Evolutionary conservation across 23 red algal genomes (phyloP).

Genomic region (Cyanidiococcus yangmingshanensis): DNA sequence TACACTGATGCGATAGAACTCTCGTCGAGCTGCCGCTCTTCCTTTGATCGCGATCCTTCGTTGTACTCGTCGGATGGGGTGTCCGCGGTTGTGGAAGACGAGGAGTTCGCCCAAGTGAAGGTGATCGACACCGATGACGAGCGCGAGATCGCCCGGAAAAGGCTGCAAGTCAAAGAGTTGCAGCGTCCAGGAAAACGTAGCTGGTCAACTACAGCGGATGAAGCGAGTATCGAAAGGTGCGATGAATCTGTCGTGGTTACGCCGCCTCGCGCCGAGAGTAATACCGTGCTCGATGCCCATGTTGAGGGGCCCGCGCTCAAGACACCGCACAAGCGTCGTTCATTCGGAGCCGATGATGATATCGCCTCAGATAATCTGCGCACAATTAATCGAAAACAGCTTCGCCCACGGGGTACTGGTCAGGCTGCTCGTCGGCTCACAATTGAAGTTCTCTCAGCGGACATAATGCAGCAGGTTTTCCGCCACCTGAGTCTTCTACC

Average conservation of each 20-base stretch:
- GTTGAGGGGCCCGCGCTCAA: background rate
- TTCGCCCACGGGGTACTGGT: background rate
- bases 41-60: background rate
- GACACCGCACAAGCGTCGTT: conserved; percentile 12
- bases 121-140: conserved; percentile 13
- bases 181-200: background rate
- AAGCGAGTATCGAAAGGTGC: background rate
- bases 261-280: background rate
- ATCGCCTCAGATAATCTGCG: background rate
- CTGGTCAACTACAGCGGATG: background rate
- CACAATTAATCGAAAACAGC: background rate
- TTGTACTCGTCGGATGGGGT: background rate
- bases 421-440: conserved; percentile 10
- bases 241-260: background rate
- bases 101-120: background rate
- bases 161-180: background rate
- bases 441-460: background rate
- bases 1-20: background rate
- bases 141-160: background rate
- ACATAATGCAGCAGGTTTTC: background rate
- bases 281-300: background rate
- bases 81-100: background rate
- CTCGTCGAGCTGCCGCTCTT: background rate
- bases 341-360: background rate
- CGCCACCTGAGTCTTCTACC: background rate